These are phyloP conservation scores for Microbotryomycetes sp. DNA, from an alignment of 1,284 basidiomycete genomes.

Conservation along the genomic window DNA sequence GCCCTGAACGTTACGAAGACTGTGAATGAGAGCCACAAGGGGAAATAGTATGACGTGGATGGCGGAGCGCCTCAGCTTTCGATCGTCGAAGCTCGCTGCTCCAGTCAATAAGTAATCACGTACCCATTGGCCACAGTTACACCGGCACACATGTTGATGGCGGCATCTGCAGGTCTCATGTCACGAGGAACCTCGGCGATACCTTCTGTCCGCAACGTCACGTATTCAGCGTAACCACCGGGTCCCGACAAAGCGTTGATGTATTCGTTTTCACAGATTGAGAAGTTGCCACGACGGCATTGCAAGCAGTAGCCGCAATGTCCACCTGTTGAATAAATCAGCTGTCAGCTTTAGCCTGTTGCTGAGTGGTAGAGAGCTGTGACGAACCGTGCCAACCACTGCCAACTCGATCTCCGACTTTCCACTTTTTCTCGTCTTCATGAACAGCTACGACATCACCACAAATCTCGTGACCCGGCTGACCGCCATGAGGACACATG, in stretches of 20 bases:
- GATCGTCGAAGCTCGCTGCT: background rate
- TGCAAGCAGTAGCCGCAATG: background rate
- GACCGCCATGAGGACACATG: background rate
- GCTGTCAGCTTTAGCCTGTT: too few relatives aligned
- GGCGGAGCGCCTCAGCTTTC: background rate
- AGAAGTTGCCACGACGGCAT: background rate
- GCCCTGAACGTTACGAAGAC: background rate
- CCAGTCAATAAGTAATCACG: background rate
- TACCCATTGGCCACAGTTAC: background rate
- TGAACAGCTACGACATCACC: slow-evolving; percentile 4
- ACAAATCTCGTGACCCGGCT: slow-evolving; percentile 25
- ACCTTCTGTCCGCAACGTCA: slow-evolving; percentile 42
- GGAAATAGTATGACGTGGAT: too few relatives aligned
- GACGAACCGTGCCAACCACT: slow-evolving; percentile 23
- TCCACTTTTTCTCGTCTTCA: slow-evolving; percentile 34
- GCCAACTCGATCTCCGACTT: slow-evolving; percentile 39
- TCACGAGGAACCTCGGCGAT: slow-evolving; percentile 40
- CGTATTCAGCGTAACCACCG: slow-evolving; percentile 44
- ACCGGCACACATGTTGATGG: slow-evolving; percentile 47
- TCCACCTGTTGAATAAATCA: background rate
- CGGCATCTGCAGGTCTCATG: slow-evolving; percentile 44
- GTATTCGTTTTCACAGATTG: slow-evolving; percentile 11
- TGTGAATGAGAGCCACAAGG: too few relatives aligned
- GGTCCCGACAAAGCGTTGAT: slow-evolving; percentile 42
- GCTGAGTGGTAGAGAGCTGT: too few relatives aligned